Percentiles rank a stretch among this genome's conserved stretches.
Conservation (phyloP, 1,139 yeast species). For the Zygosaccharomyces pseudobailii region DNA sequence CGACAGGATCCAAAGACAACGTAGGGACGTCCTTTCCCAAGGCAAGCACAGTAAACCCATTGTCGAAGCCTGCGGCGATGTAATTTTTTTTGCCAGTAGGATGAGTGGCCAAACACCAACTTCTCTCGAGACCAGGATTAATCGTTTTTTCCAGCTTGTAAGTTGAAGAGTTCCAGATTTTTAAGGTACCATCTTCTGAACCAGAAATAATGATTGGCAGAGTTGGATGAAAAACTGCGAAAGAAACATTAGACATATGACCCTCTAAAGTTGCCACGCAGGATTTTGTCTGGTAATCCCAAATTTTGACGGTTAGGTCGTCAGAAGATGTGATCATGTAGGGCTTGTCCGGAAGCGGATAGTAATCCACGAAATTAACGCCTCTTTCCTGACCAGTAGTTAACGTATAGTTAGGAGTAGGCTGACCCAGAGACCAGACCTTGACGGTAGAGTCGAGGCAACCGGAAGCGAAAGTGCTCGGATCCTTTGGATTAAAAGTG, state of each 20-base stretch:
- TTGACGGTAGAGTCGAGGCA: constrained; percentile 94
- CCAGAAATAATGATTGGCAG: constrained; percentile 83
- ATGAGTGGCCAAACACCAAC: constrained; percentile 88
- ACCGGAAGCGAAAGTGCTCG: constrained; percentile 95
- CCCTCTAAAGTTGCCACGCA: constrained; percentile 94
- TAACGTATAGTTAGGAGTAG: constrained; percentile 87
- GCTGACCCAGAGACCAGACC: constrained; percentile 90
- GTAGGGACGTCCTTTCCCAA: constrained; percentile 94
- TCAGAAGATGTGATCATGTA: constrained; percentile 90
- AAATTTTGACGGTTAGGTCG: constrained; percentile 82
- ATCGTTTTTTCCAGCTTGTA: constrained; percentile 85
- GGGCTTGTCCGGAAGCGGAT: constrained; percentile 96
- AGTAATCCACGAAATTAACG: constrained; percentile 92
- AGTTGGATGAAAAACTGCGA: constrained; percentile 95
- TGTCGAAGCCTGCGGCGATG: constrained; percentile 90
- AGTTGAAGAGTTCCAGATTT: constrained; percentile 76
- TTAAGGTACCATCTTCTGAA: constrained; percentile 75
- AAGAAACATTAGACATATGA: constrained; percentile 89
- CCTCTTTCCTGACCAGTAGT: constrained; percentile 90
- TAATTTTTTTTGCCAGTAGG: constrained; percentile 57
- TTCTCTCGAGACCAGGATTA: constrained; percentile 88
- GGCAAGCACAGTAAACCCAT: constrained; percentile 82
- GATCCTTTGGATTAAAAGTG: constrained; percentile 96
- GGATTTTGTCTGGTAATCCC: constrained; percentile 98
- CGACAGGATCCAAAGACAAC: constrained; percentile 86